Evolutionary conservation across 2,329 filamentous ascomycete species (phyloP).

Genomic region (Nigrospora oryzae): DNA sequence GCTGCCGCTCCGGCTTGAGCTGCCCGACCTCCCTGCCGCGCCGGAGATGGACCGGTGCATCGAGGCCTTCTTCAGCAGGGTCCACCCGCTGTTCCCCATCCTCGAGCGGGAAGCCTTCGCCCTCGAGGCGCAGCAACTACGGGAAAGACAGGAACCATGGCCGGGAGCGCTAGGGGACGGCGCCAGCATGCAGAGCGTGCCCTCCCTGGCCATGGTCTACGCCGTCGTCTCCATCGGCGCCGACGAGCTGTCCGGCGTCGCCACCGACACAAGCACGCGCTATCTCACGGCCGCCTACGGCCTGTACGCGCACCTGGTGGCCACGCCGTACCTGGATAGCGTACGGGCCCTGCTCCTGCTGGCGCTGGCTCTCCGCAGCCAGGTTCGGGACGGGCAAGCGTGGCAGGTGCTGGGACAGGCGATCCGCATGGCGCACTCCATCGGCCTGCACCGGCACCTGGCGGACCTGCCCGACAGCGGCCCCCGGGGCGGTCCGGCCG

Average conservation of each 20-base stretch:
- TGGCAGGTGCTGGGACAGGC: slow-evolving; percentile 16
- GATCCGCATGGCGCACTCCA: slow-evolving; percentile 14
- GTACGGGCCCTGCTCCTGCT: slow-evolving; percentile 13
- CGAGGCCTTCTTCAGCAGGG: slow-evolving; percentile 8
- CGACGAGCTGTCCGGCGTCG: slow-evolving; percentile 7
- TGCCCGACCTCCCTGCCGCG: slow-evolving; percentile 7
- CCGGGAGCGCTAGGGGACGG: not conserved
- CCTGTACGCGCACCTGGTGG: slow-evolving; percentile 11
- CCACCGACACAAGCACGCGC: slow-evolving; percentile 4
- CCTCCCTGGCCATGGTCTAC: slow-evolving; percentile 7
- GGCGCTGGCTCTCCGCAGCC: slow-evolving; percentile 7
- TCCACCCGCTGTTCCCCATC: slow-evolving; percentile 13
- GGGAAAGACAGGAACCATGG: not conserved
- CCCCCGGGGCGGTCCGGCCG: not conserved
- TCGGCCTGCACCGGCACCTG: slow-evolving; percentile 13
- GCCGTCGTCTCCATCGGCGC: slow-evolving; percentile 10
- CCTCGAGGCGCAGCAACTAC: slow-evolving; percentile 5
- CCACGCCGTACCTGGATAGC: slow-evolving; percentile 9
- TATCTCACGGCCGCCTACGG: slow-evolving; percentile 10
- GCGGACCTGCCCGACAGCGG: not conserved
- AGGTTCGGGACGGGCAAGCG: slow-evolving; percentile 13
- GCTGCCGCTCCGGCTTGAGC: slow-evolving; percentile 5
- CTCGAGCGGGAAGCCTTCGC: slow-evolving; percentile 7
- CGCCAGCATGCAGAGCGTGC: slow-evolving; percentile 1
- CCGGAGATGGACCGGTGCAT: slow-evolving; percentile 4